Base-by-base conservation (phyloP, 306 rosid species). In the Prunus mongolica region DNA sequence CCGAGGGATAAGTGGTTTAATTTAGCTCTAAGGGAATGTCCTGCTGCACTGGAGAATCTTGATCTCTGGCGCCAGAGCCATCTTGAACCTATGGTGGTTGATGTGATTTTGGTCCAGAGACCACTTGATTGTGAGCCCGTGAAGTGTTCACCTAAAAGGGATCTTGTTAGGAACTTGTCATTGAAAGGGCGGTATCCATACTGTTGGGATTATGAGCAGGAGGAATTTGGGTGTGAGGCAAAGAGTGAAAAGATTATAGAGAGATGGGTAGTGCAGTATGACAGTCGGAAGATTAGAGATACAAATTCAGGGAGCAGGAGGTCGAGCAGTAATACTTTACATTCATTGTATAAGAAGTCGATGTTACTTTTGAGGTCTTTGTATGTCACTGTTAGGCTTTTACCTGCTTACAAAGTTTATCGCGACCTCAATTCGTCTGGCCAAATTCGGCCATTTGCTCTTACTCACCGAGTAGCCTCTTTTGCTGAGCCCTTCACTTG, bases 1-100 rank as follows among this genome's bases (percentile, higher is more conserved):
- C 91, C 89, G 2, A 88, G 94, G 87, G 96, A 94, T 73, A 91
- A 88, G 79, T 90, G 97, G 97, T 94, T 94, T 78, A 91, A 91
- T 87, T 82, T 91, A 69, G 91, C 97, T 0, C 83, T 90, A 5
- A 80, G 91, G 71, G 95, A 90, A 73, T 89, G 96, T 76, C 88
- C 95, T 55, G 88, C 82, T 0, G 91, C 89, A 1, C 27, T 94
- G 5, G 93, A 89, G 78, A 90, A 89, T 34, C 76, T 82, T 64
- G 97, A 87, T 78, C 82, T 89, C 66, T 92, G 90, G 87, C 93
- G 89, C 71, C 95, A 83, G 76, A 84, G 77, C 85, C 81, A 89
- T 85, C 85, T 70, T 1, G 95, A 91, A 47, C 90, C 83, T 2
- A 68, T 91, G 83, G 86, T 94, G 44, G 83, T 94, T 30, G 97